Evolutionary conservation across 2,329 filamentous ascomycete genomes (phyloP), one percentile per base, ranked within the genome.

Genomic region (Mycosphaerella sp.): DNA sequence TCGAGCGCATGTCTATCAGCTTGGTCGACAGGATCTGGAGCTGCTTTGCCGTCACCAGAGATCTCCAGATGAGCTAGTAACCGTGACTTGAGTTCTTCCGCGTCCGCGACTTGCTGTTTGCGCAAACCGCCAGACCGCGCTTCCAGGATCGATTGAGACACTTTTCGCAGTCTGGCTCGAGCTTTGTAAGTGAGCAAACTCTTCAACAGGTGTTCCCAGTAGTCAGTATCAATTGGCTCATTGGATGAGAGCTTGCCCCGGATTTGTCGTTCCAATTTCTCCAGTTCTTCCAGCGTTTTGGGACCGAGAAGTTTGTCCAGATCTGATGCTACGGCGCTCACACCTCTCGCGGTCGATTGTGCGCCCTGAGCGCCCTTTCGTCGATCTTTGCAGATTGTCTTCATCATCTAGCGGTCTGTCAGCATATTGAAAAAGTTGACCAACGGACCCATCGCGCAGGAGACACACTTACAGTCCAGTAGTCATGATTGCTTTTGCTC

Each of bases 141-240:
- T 53, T 83, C 81, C 58, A 86, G 80, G 58, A 96, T 87, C 10
- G 82, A 82, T 60, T 88, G 83, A 61, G 85, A 91, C 12, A 96
- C 84, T 58, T 82, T 84, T 61, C 83, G 84, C 50, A 98, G 74
- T 69, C 86, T 89, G 2, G 90, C 89, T 69, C 88, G 90, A 34
- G 93, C 89, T 74, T 97, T 97, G 84, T 89, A 96, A 1, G 95
- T 83, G 6, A 87, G 78, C 59, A 98, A 75, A 67, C 85, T 95
- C 61, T 85, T 84, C 57, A 98, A 77, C 12, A 98, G 77, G 68
- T 95, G 89, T 68, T 95, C 89, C 93, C 93, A 98, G 70, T 97
- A 98, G 72, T 98, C 93, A 2, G 87, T 89, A 70, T 98, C 93
- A 61, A 98, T 92, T 8, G 88, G 85, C 67, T 96, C 91, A 67